These are phyloP conservation scores for Fusarium gaditjirri DNA, from an alignment of 2,329 filamentous ascomycete genomes.

Conservation along the genomic window DNA sequence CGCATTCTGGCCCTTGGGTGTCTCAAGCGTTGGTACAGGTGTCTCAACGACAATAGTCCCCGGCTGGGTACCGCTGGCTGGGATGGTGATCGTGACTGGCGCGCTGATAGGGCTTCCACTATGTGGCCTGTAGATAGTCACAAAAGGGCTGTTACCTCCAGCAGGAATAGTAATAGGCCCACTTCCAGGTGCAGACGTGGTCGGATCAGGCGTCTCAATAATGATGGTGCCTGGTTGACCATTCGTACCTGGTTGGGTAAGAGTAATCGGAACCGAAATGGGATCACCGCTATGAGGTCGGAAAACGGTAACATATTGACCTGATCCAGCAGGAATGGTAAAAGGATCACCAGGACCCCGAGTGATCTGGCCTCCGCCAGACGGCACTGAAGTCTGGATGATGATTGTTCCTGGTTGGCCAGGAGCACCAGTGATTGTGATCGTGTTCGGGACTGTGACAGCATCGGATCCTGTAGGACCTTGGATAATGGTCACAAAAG, in stretches of 20 bases:
- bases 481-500: conserved; percentile 19
- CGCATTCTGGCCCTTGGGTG: conserved; percentile 21
- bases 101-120: conserved; percentile 8
- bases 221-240: conserved; percentile 26
- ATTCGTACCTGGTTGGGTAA: conserved; percentile 23
- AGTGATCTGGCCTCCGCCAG: conserved; percentile 3
- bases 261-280: conserved; percentile 27
- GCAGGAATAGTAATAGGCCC: conserved; percentile 26
- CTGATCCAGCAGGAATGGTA: conserved; percentile 19
- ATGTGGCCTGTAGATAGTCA: conserved; percentile 29
- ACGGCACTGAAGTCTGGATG: conserved; percentile 24
- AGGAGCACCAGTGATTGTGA: conserved; percentile 19
- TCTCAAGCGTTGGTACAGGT: conserved; percentile 16
- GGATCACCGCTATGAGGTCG: conserved; percentile 31
- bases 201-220: conserved; percentile 26
- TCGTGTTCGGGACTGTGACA: conserved; percentile 17
- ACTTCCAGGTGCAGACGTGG: conserved; percentile 10
- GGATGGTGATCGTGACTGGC: conserved; percentile 19
- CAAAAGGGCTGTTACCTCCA: conserved; percentile 9
- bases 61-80: conserved; percentile 6
- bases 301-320: conserved; percentile 21
- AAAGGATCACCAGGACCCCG: conserved; percentile 14
- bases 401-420: conserved; percentile 30
- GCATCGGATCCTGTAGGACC: conserved; percentile 27
- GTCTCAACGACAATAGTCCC: conserved; percentile 33